Evolutionary conservation across 73 alveolate genomes (phyloP).

Genomic region (Paramecium primaurelia): DNA sequence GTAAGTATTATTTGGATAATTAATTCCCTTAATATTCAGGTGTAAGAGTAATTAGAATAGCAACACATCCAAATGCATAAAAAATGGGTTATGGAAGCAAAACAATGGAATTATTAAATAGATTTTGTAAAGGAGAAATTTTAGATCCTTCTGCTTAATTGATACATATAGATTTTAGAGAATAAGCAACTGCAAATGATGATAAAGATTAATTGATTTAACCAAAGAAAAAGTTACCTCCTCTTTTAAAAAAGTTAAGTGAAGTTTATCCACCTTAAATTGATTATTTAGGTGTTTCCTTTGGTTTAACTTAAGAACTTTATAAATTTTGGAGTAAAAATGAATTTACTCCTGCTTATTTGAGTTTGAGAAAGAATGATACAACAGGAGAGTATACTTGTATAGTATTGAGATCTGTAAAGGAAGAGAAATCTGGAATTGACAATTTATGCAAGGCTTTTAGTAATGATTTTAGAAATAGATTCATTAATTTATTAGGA

Average conservation of each 20-base stretch:
- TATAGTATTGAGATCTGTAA: slow-evolving; percentile 80
- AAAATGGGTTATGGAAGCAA: slow-evolving; percentile 97
- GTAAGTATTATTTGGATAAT: slow-evolving; percentile 95
- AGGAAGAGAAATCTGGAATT: slow-evolving; percentile 51
- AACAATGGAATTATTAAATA: slow-evolving; percentile 84
- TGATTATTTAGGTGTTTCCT: slow-evolving; percentile 94
- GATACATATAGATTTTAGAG: slow-evolving; percentile 28
- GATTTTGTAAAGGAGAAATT: slow-evolving; percentile 86
- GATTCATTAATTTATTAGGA: slow-evolving; percentile 92
- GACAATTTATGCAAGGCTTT: slow-evolving; percentile 68
- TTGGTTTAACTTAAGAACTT: slow-evolving; percentile 90
- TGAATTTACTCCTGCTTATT: slow-evolving; percentile 93
- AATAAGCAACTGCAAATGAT: neutral
- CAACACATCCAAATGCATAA: slow-evolving; percentile 98
- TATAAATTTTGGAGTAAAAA: slow-evolving; percentile 97
- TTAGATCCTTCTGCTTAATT: slow-evolving; percentile 61
- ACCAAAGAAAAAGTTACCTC: slow-evolving; percentile 78
- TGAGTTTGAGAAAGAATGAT: slow-evolving; percentile 72
- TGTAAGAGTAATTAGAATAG: slow-evolving; percentile 98
- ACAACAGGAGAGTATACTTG: slow-evolving; percentile 98
- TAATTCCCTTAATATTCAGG: slow-evolving; percentile 94
- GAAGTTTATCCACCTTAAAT: slow-evolving; percentile 86
- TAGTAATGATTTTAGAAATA: slow-evolving; percentile 92
- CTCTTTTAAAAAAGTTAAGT: slow-evolving; percentile 89
- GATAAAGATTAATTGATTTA: slow-evolving; percentile 53